Evolutionary conservation across 495 filamentous ascomycete species (phyloP), one percentile per base, ranked within the genome.

Genomic region (Mytilinidion resinicola): DNA sequence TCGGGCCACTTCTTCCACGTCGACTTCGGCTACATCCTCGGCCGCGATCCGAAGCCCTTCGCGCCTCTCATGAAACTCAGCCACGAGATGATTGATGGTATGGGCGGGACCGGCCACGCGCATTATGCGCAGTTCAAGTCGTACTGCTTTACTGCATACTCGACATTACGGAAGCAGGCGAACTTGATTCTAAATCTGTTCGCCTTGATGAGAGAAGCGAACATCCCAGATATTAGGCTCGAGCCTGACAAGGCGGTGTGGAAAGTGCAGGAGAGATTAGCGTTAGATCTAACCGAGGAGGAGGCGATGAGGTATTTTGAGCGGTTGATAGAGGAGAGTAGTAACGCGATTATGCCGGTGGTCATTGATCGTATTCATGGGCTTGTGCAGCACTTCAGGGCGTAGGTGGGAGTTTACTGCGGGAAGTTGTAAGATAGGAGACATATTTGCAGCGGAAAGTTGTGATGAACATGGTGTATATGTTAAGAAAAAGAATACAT

Each of bases 31-130:
- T 99, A 91, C 74, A 97, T 99, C 60, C 86, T 99, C 9, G 93
- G 93, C 36, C 90, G 93, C 17, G 93, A 99, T 65, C 93, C 93
- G 1, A 99, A 99, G 64, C 93, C 93, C 3, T 96, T 97, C 67
- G 91, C 93, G 1, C 93, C 93, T 0, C 84, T 88, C 59, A 95
- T 99, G 85, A 99, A 99, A 66, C 82, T 99, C 19, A 89, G 87
- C 72, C 90, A 90, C 65, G 93, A 99, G 68, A 99, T 99, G 93
- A 87, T 96, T 12, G 93, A 97, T 65, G 92, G 91, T 53, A 96
- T 99, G 93, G 93, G 93, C 55, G 91, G 95, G 7, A 77, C 83
- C 4, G 78, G 78, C 30, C 88, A 85, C 25, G 81, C 85, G 15
- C 83, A 95, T 48, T 97, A 95, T 68, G 72, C 83, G 12, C 81